Evolutionary conservation across 352 stramenopile genomes (phyloP).

Genomic region (Pythium monospermum): DNA sequence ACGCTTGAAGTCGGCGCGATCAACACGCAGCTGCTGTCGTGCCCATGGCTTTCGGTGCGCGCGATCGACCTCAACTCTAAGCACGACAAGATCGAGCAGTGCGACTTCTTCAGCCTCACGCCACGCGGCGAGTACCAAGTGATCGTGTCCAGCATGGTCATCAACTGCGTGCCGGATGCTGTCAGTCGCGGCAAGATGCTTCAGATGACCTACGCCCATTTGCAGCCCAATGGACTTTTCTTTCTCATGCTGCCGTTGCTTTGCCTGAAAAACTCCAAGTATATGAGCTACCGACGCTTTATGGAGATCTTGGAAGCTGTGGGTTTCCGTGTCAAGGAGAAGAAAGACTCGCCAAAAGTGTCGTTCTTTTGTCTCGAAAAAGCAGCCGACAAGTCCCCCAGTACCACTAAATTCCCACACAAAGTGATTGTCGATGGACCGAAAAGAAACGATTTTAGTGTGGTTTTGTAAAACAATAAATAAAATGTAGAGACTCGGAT

Average conservation of each 20-base stretch:
- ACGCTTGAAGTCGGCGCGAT: slow-evolving; percentile 92
- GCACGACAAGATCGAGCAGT: slow-evolving; percentile 87
- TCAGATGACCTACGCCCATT: slow-evolving; percentile 50
- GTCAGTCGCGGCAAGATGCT: slow-evolving; percentile 77
- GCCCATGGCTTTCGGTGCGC: slow-evolving; percentile 87
- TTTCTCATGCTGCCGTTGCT: slow-evolving; percentile 79
- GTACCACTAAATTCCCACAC: slow-evolving; percentile 33
- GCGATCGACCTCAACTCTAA: slow-evolving; percentile 94
- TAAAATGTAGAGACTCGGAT: slow-evolving; percentile 12
- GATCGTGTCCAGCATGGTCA: slow-evolving; percentile 91
- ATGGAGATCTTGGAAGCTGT: slow-evolving; percentile 60
- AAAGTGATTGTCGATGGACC: slow-evolving; percentile 35
- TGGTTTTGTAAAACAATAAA: slow-evolving; percentile 36
- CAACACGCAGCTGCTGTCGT: slow-evolving; percentile 95
- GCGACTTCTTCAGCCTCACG: slow-evolving; percentile 88
- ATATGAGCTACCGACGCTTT: slow-evolving; percentile 72
- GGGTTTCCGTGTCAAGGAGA: slow-evolving; percentile 61
- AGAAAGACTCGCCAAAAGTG: slow-evolving; percentile 76
- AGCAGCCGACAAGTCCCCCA: slow-evolving; percentile 12
- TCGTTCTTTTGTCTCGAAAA: slow-evolving; percentile 79
- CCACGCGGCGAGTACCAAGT: slow-evolving; percentile 79
- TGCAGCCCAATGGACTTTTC: slow-evolving; percentile 43
- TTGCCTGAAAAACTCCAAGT: slow-evolving; percentile 69
- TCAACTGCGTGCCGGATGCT: slow-evolving; percentile 95
- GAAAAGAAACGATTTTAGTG: slow-evolving; percentile 69